Conservation (phyloP, 495 filamentous ascomycete species). For the Penicillium verhagenii region DNA sequence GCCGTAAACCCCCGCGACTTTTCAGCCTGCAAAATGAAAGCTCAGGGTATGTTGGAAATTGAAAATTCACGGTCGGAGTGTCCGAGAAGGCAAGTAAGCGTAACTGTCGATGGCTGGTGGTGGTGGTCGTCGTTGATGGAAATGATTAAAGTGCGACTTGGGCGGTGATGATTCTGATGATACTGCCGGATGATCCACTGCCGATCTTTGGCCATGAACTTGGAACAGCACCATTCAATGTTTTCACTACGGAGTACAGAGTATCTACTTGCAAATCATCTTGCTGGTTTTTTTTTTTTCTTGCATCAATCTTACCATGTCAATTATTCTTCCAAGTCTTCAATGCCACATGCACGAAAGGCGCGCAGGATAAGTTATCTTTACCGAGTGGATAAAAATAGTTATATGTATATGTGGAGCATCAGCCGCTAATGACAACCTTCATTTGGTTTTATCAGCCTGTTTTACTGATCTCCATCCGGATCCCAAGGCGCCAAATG, state of each 20-base stretch:
- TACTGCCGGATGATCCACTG: constrained; percentile 2
- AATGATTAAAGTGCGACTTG: constrained; percentile 4
- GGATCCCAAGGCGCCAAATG: background rate
- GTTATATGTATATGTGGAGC: too few species aligned
- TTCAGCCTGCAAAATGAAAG: background rate
- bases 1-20: constrained; percentile 4
- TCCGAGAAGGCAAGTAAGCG: background rate
- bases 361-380: too few species aligned
- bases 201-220: background rate
- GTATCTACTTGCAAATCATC: too few species aligned
- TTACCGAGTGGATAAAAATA: too few species aligned
- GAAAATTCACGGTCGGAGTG: background rate
- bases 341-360: too few species aligned
- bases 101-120: background rate
- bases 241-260: too few species aligned
- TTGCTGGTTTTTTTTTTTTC: too few species aligned
- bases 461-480: background rate
- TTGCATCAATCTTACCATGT: too few species aligned
- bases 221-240: background rate
- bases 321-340: too few species aligned
- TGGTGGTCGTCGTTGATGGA: background rate
- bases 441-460: background rate
- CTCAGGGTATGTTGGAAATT: background rate
- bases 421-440: too few species aligned
- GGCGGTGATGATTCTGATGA: constrained; percentile 8